Percentiles rank a stretch among this genome's conserved stretches.
phyloP scores from a whole-genome alignment of 192 early-diverging fungal genomes.

The Coemansia brasiliensis region DNA sequence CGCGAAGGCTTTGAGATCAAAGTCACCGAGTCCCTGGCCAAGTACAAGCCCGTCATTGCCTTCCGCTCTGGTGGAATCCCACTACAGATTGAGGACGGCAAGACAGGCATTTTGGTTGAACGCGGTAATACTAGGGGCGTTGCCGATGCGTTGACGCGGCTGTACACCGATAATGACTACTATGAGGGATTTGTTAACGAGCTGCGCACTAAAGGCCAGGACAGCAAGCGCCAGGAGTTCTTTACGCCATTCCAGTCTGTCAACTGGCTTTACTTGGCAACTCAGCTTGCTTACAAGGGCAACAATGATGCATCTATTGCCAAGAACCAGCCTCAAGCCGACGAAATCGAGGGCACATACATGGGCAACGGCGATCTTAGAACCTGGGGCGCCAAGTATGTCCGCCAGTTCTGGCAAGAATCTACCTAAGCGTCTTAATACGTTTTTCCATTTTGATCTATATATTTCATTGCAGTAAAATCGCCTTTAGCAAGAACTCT shows the following conservation, averaged over 20 bases:
- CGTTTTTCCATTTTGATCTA: neutral
- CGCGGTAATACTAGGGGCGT: slow-evolving; percentile 63
- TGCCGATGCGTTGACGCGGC: slow-evolving; percentile 59
- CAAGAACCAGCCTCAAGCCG: slow-evolving; percentile 28
- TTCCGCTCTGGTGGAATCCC: slow-evolving; percentile 75
- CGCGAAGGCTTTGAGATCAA: slow-evolving; percentile 87
- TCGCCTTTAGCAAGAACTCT: slow-evolving; percentile 17
- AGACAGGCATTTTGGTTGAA: slow-evolving; percentile 68
- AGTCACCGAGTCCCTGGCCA: slow-evolving; percentile 72
- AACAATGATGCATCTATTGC: slow-evolving; percentile 33
- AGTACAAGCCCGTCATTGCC: slow-evolving; percentile 70
- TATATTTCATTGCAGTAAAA: slow-evolving; percentile 17
- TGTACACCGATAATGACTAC: slow-evolving; percentile 61
- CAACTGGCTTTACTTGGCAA: slow-evolving; percentile 74
- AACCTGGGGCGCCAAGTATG: slow-evolving; percentile 48
- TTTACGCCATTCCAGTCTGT: slow-evolving; percentile 70
- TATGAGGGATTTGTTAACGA: slow-evolving; percentile 57
- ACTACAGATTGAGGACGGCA: slow-evolving; percentile 69
- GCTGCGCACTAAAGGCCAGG: slow-evolving; percentile 53
- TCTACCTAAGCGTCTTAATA: neutral
- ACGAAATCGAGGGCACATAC: slow-evolving; percentile 46
- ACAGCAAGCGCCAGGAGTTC: slow-evolving; percentile 63
- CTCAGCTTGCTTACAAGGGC: slow-evolving; percentile 57
- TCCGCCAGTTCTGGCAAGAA: slow-evolving; percentile 48
- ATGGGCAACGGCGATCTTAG: slow-evolving; percentile 47